phyloP scores from a whole-genome alignment of 257 asterid genomes.

The Craterostigma plantagineum region DNA sequence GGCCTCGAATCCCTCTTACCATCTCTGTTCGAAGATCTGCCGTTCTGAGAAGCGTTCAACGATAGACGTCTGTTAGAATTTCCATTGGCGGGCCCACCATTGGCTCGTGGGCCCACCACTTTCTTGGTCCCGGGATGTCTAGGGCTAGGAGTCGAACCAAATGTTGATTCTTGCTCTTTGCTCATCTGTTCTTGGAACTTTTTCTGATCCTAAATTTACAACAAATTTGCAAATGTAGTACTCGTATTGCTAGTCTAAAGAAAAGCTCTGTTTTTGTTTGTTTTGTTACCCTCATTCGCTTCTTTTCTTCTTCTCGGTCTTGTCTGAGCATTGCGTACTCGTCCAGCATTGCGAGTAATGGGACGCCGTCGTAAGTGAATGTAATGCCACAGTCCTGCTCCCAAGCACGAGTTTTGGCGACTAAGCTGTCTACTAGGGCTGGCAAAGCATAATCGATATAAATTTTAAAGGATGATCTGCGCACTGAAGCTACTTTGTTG shows the following conservation, averaged over 20 bases:
- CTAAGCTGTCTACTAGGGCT: slow-evolving; percentile 83
- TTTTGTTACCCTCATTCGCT: slow-evolving; percentile 67
- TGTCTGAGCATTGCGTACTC: slow-evolving; percentile 92
- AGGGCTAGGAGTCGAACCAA: slow-evolving; percentile 81
- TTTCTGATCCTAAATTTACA: slow-evolving; percentile 28
- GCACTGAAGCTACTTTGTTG: too few species aligned
- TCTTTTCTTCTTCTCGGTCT: slow-evolving; percentile 96
- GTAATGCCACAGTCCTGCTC: slow-evolving; percentile 69
- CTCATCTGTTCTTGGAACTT: slow-evolving; percentile 40
- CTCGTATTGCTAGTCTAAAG: not conserved
- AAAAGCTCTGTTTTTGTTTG: not conserved
- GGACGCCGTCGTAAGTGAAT: slow-evolving; percentile 87
- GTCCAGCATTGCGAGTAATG: slow-evolving; percentile 96
- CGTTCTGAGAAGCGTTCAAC: slow-evolving; percentile 66
- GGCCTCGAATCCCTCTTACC: slow-evolving; percentile 58
- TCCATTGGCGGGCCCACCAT: slow-evolving; percentile 65
- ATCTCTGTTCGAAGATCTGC: slow-evolving; percentile 55
- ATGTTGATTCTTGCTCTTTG: slow-evolving; percentile 21
- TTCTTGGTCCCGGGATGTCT: slow-evolving; percentile 50
- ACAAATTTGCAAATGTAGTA: not conserved
- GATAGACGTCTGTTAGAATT: slow-evolving; percentile 59
- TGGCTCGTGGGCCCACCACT: slow-evolving; percentile 50
- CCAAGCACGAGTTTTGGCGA: slow-evolving; percentile 84
- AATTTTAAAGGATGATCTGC: not conserved
- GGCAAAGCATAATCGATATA: not conserved